Base-by-base conservation (phyloP, 441 rosid genomes). In the Raphanus hybrid region DNA sequence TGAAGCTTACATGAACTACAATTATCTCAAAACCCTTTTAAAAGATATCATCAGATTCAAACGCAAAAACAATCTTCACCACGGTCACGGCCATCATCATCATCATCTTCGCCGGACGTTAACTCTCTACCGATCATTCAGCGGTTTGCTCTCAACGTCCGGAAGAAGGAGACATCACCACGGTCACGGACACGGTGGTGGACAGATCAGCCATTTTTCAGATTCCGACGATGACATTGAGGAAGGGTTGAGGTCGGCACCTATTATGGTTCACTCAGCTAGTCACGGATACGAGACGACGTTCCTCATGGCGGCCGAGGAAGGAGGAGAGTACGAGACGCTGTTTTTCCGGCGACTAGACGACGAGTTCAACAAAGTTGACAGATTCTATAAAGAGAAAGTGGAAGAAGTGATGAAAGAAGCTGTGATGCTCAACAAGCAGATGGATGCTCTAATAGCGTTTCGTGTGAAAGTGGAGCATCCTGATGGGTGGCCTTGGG, bases 361-460 rank as follows among this genome's bases (percentile, higher is more conserved):
- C 23, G 91, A 86, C 23, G 87, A 90, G 69, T 83, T 92, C 54
- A 89, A 89, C 55, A 89, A 87, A 65, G 84, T 89, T 1, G 83
- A 83, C 18, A 83, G 43, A 60, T 93, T 91, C 27, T 89, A 80
- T 27, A 84, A 14, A 77, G 64, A 12, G 0, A 91, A 93, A 77
- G 95, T 81, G 29, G 84, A 81, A 1, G 87, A 91, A 74, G 94
- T 89, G 2, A 18, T 81, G 72, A 63, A 87, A 9, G 93, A 90
- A 69, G 95, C 93, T 5, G 82, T 26, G 3, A 66, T 78, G 67
- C 83, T 91, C 78, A 86, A 75, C 7, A 82, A 78, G 55, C 98
- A 91, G 63, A 93, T 90, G 94, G 87, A 90, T 75, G 93, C 96
- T 78, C 74, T 93, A 32, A 86, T 90, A 20, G 98, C 94, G 45